Percentiles rank a stretch among this genome's conserved stretches.
phyloP scores from a whole-genome alignment of 1,284 basidiomycete species.

The Irpex sp. region DNA sequence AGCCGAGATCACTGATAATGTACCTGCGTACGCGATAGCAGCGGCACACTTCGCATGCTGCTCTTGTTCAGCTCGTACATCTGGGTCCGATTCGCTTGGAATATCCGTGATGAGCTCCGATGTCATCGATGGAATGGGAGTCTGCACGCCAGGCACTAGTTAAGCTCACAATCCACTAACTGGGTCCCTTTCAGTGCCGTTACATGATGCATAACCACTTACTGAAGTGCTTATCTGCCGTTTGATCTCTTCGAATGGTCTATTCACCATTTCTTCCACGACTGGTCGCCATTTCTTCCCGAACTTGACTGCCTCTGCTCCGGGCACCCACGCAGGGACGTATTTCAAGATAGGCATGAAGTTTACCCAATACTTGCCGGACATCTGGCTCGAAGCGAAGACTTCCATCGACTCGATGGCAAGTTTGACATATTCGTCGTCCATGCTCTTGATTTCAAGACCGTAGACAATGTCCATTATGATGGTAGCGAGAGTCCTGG shows the following conservation, averaged over 20 bases:
- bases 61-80: background rate
- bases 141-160: background rate
- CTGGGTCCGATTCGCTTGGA: background rate
- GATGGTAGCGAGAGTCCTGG: constrained; percentile 17
- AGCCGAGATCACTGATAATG: background rate
- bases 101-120: background rate
- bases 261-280: constrained; percentile 19
- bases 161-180: no score
- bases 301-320: constrained; percentile 21
- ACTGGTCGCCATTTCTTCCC: constrained; percentile 16
- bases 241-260: constrained; percentile 18
- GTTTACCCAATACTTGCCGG: background rate
- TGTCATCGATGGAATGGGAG: background rate
- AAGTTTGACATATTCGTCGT: background rate
- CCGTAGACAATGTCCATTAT: constrained; percentile 29
- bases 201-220: no score
- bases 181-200: no score
- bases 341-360: constrained; percentile 11
- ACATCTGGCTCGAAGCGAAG: background rate
- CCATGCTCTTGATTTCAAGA: constrained; percentile 18
- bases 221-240: no score
- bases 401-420: background rate
- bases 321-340: constrained; percentile 28
- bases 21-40: constrained; percentile 2
- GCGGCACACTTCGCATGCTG: background rate